phyloP scores from a whole-genome alignment of 1,284 basidiomycete species.

The Bondarzewia mesenterica region DNA sequence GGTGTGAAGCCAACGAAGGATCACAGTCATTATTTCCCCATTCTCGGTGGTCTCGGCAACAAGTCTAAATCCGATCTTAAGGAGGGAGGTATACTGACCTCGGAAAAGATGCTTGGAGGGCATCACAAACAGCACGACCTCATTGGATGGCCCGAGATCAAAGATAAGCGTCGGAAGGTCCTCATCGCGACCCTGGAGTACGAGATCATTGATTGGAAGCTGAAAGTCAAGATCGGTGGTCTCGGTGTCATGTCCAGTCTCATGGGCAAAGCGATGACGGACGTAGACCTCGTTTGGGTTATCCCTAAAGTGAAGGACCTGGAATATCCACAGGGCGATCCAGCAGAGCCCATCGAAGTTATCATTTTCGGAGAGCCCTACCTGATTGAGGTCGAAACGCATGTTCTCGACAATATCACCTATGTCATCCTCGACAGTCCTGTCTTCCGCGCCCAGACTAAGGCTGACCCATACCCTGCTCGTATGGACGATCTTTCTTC shows the following conservation, averaged over 20 bases:
- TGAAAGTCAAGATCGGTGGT: conserved; percentile 95
- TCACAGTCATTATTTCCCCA: conserved; percentile 69
- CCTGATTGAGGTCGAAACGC: conserved; percentile 89
- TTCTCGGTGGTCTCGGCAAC: conserved; percentile 55
- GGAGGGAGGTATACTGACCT: conserved; percentile 36
- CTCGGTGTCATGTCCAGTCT: conserved; percentile 93
- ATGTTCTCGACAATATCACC: conserved; percentile 88
- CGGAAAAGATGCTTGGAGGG: conserved; percentile 58
- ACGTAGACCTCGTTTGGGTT: conserved; percentile 90
- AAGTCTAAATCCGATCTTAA: conserved; percentile 61
- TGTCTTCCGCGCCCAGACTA: conserved; percentile 92
- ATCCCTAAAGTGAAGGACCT: conserved; percentile 89
- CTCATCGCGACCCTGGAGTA: conserved; percentile 90
- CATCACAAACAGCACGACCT: conserved; percentile 50
- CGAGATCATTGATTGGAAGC: conserved; percentile 92
- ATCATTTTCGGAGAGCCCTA: conserved; percentile 93
- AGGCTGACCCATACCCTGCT: conserved; percentile 88
- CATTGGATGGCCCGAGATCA: conserved; percentile 91
- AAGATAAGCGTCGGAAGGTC: conserved; percentile 81
- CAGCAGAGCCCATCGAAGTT: conserved; percentile 87
- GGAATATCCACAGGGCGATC: conserved; percentile 86
- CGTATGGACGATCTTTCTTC: conserved; percentile 94
- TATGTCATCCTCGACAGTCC: conserved; percentile 89
- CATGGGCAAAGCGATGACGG: conserved; percentile 95
- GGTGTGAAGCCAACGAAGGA: conserved; percentile 67